Base-by-base conservation (phyloP, 257 asterid species). In the Thymus mandschuricus region DNA sequence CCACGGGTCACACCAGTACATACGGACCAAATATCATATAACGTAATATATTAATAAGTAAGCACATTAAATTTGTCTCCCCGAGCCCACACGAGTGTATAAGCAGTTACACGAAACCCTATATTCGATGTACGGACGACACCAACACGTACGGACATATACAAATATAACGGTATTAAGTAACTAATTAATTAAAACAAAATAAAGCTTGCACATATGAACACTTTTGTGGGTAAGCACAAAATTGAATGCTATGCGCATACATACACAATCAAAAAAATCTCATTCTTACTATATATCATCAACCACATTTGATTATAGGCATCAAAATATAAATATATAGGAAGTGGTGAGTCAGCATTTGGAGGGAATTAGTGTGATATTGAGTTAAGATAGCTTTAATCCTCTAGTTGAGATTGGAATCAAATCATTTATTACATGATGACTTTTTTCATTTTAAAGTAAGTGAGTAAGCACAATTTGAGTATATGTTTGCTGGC, bases 241-340 rank as follows among this genome's bases (percentile, higher is more conserved):
- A 57, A 69, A 21, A 68, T 56, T 69, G 7, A 69, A 58, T 70
- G 67, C 21, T 57, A 6, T 21, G 21, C 21, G 21, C 21, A 21
- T 21, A 21, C 48, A 21, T 7, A 27, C 30, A 31, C 12, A 59
- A 31, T 9, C 29, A 8, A 33, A 34, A 59, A 70, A 31, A 15
- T 10, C 29, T n/a, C 21, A 3, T 30, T 10, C 3, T 59, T 71
- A 46, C 7, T 12, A 43, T 9, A 43, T 43, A 43, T 43, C 8
- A 43, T 43, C 40, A 35, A 2, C 46, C 7, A 57, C n/a, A 21
- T 21, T 1, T 13, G 34, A 49, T n/a, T 44, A 45, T 10, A 45
- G 11, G 49, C 50, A 70, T 59, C 21, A 12, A 7, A 3, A 45
- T 45, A 59, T 43, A 15, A 59, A 59, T 59, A 59, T 1, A 27